Evolutionary conservation across 306 rosid genomes (phyloP).

Genomic region (Corylus americana): DNA sequence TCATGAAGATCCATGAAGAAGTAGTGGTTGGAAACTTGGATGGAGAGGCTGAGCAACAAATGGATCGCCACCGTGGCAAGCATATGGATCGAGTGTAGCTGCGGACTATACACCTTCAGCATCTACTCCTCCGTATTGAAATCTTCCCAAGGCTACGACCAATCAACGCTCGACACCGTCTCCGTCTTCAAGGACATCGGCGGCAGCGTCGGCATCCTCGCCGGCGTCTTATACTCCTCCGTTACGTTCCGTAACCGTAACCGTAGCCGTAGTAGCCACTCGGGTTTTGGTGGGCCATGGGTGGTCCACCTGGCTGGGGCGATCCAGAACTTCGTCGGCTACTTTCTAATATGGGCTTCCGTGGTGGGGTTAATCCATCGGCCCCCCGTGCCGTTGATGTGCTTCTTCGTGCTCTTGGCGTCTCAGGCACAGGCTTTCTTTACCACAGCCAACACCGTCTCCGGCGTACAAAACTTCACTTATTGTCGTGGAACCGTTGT

Average conservation of each 20-base stretch:
- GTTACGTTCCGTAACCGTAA: constrained; percentile 28
- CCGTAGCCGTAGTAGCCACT: too few relatives aligned
- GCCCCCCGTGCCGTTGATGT: constrained; percentile 69
- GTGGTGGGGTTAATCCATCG: constrained; percentile 56
- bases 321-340: constrained; percentile 61
- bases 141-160: constrained; percentile 69
- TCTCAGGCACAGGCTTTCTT: constrained; percentile 70
- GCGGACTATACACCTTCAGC: constrained; percentile 84
- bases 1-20: too few relatives aligned
- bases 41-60: constrained; percentile 42
- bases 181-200: constrained; percentile 95
- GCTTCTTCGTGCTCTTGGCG: constrained; percentile 57
- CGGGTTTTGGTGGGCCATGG: constrained; percentile 62
- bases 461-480: constrained; percentile 67
- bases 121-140: constrained; percentile 76
- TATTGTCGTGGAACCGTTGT: constrained; percentile 72
- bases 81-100: constrained; percentile 80
- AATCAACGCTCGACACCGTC: constrained; percentile 85
- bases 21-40: too few relatives aligned
- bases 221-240: constrained; percentile 84
- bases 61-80: constrained; percentile 67
- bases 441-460: constrained; percentile 68
- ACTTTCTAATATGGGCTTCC: constrained; percentile 68
- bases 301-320: constrained; percentile 60
- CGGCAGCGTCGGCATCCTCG: constrained; percentile 70